These are phyloP conservation scores for Cercospora sp. DNA, from an alignment of 2,329 filamentous ascomycete genomes.

Conservation along the genomic window DNA sequence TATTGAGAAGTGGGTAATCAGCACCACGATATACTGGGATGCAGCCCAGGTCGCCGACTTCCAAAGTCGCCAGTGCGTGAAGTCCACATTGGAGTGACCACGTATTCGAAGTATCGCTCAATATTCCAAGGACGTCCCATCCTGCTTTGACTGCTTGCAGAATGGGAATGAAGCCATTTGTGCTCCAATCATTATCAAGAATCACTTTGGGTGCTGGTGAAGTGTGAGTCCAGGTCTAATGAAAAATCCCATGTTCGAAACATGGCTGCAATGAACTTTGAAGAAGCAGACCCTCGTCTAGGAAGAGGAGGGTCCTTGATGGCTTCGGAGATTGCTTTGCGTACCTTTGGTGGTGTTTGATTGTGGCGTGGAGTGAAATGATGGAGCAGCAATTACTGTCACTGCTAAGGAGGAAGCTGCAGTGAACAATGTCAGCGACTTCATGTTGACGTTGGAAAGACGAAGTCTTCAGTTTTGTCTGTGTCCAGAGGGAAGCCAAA, in stretches of 20 bases:
- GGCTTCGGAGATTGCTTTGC: background rate
- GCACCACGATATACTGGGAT: constrained; percentile 53
- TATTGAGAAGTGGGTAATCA: constrained; percentile 52
- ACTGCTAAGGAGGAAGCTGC: background rate
- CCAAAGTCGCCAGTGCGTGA: constrained; percentile 51
- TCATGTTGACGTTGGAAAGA: background rate
- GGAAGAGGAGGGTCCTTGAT: background rate
- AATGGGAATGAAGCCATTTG: constrained; percentile 47
- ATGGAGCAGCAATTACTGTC: constrained; percentile 2
- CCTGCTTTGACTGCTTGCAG: constrained; percentile 49
- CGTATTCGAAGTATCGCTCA: constrained; percentile 47
- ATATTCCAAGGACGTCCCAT: constrained; percentile 49
- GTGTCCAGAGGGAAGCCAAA: background rate
- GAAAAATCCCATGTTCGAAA: background rate
- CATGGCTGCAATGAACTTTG: background rate
- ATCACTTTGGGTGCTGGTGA: constrained; percentile 39
- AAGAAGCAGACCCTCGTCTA: background rate
- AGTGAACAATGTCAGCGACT: background rate
- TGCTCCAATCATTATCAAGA: constrained; percentile 52
- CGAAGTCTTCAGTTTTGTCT: background rate
- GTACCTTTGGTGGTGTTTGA: background rate
- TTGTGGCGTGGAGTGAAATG: background rate
- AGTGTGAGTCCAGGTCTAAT: background rate
- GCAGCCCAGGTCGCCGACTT: constrained; percentile 50
- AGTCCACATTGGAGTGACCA: constrained; percentile 51